phyloP scores from a whole-genome alignment of 768 basidiomycete species.

The Omphalotus guepiniiformis region DNA sequence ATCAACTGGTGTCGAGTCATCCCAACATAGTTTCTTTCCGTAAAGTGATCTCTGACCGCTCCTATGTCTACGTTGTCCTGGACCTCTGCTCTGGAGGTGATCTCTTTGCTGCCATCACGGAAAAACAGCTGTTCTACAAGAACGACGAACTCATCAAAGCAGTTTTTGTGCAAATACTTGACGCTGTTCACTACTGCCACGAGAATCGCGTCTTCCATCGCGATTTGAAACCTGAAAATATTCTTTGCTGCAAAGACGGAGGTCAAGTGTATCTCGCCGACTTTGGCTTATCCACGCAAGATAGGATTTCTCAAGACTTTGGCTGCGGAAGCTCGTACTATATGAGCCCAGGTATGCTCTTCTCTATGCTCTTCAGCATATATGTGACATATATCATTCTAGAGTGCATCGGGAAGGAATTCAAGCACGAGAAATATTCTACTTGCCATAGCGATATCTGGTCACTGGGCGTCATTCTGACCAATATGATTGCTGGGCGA shows the following conservation, averaged over 20 bases:
- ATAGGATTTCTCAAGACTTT: constrained; percentile 41
- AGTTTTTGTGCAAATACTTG: constrained; percentile 75
- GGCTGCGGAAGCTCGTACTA: constrained; percentile 60
- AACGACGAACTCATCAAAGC: constrained; percentile 59
- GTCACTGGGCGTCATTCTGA: constrained; percentile 75
- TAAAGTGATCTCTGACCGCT: constrained; percentile 54
- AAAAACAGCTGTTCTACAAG: constrained; percentile 41
- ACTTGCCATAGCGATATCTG: constrained; percentile 67
- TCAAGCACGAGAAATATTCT: constrained; percentile 45
- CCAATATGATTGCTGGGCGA: constrained; percentile 76
- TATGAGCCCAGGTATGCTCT: constrained; percentile 63
- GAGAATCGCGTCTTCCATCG: constrained; percentile 71
- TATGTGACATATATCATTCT: constrained; percentile 12
- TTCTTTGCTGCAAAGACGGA: constrained; percentile 56
- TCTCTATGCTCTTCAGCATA: constrained; percentile 10
- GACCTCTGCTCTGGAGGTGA: constrained; percentile 60
- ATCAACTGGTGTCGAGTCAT: constrained; percentile 47
- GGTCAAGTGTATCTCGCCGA: constrained; percentile 61
- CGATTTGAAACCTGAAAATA: constrained; percentile 85
- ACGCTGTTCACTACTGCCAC: constrained; percentile 76
- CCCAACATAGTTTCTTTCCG: constrained; percentile 68
- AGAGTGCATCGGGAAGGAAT: constrained; percentile 54
- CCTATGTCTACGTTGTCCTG: constrained; percentile 64
- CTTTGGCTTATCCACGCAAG: constrained; percentile 66
- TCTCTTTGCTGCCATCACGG: constrained; percentile 67